These are phyloP conservation scores for Xylariaceae sp. DNA, from an alignment of 2,329 filamentous ascomycete species.

Conservation along the genomic window DNA sequence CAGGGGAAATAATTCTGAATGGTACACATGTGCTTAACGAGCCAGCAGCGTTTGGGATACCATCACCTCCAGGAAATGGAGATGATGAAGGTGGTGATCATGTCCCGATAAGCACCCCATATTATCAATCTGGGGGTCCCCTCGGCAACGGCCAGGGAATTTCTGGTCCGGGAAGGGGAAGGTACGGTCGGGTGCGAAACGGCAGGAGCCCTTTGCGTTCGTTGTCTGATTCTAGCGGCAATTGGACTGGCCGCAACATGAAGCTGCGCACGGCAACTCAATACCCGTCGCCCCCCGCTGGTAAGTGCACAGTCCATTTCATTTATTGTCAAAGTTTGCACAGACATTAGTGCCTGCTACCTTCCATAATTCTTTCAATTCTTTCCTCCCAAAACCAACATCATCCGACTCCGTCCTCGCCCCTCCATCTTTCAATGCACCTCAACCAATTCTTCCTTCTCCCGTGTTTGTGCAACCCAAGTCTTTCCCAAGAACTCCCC, in stretches of 20 bases:
- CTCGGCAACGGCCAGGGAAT: constrained; percentile 62
- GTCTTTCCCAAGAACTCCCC: no score
- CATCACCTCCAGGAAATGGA: constrained; percentile 32
- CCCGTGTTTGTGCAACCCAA: no score
- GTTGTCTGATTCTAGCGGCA: constrained; percentile 53
- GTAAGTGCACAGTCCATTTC: constrained; percentile 34
- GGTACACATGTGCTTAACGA: constrained; percentile 39
- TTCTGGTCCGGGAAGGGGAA: constrained; percentile 77
- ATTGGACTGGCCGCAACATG: constrained; percentile 47
- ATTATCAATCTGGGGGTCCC: constrained; percentile 45
- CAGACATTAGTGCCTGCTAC: not conserved
- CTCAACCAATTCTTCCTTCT: no score
- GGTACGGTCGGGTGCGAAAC: constrained; percentile 64
- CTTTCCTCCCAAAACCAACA: not conserved
- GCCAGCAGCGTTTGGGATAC: constrained; percentile 30
- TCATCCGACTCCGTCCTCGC: not conserved
- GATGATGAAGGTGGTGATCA: constrained; percentile 34
- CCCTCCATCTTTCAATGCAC: not conserved
- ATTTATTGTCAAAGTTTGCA: not conserved
- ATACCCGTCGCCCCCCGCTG: constrained; percentile 36
- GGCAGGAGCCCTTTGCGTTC: constrained; percentile 58
- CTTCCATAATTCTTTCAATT: not conserved
- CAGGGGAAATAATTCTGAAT: constrained; percentile 58
- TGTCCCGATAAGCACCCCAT: constrained; percentile 31
- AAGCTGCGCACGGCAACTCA: constrained; percentile 43